Percentiles rank a stretch among this genome's conserved stretches.
phyloP scores from a whole-genome alignment of 1,139 yeast genomes.

The Pichia sp. region DNA sequence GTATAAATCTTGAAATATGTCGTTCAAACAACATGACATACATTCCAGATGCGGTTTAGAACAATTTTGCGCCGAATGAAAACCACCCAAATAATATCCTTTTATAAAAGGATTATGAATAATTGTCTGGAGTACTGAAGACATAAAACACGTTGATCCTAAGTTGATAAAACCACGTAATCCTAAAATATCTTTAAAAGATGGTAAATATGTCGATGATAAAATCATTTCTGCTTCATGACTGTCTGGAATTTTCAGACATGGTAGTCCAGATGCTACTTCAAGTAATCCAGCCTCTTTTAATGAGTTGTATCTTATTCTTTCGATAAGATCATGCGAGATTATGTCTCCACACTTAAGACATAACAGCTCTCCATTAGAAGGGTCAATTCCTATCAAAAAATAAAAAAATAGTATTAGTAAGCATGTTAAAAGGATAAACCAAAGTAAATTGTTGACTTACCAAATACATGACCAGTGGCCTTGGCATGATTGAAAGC shows the following conservation, averaged over 20 bases:
- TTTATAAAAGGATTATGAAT: slow-evolving; percentile 84
- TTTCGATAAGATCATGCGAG: slow-evolving; percentile 51
- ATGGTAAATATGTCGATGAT: slow-evolving; percentile 40
- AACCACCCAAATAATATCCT: slow-evolving; percentile 67
- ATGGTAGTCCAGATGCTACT: slow-evolving; percentile 22
- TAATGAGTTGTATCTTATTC: slow-evolving; percentile 34
- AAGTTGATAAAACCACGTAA: slow-evolving; percentile 82
- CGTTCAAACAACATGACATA: slow-evolving; percentile 77
- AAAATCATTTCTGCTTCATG: slow-evolving; percentile 22
- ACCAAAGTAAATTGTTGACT: slow-evolving; percentile 15
- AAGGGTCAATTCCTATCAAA: slow-evolving; percentile 40
- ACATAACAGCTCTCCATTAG: slow-evolving; percentile 60
- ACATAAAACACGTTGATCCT: slow-evolving; percentile 97
- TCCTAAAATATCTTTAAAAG: slow-evolving; percentile 60
- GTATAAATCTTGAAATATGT: slow-evolving; percentile 61
- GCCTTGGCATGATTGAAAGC: slow-evolving; percentile 53
- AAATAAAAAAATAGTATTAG: slow-evolving; percentile 11
- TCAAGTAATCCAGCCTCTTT: slow-evolving; percentile 15
- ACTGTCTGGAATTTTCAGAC: slow-evolving; percentile 22
- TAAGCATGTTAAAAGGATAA: neutral
- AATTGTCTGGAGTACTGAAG: slow-evolving; percentile 77
- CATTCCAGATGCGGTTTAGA: slow-evolving; percentile 43
- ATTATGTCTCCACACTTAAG: slow-evolving; percentile 70
- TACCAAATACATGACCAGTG: slow-evolving; percentile 67
- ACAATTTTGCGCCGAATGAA: slow-evolving; percentile 37